These are phyloP conservation scores for Botrytis medusae DNA, from an alignment of 2,329 filamentous ascomycete genomes.

Conservation along the genomic window DNA sequence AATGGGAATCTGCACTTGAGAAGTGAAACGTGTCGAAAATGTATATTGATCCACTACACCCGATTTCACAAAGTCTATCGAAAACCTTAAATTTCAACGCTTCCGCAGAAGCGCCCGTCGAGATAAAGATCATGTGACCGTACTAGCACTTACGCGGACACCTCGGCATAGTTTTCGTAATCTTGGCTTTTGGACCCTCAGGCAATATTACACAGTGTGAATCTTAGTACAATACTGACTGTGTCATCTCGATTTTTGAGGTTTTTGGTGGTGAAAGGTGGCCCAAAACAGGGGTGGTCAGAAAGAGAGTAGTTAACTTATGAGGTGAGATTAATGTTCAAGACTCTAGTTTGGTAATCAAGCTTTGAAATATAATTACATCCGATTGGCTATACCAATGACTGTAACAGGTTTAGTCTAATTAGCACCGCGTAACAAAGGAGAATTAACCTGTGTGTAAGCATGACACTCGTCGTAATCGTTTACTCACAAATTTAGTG, in stretches of 20 bases:
- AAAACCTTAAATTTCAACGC: not conserved
- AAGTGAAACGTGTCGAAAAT: not conserved
- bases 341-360: not conserved
- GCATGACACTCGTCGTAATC: not conserved
- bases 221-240: not conserved
- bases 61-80: not conserved
- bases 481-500: not conserved
- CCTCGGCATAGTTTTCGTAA: not conserved
- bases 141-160: not conserved
- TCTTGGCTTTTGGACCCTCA: not conserved
- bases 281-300: not conserved
- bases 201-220: not conserved
- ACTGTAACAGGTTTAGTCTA: not conserved
- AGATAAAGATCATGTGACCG: not conserved
- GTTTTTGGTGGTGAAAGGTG: not conserved
- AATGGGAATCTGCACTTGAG: not conserved
- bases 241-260: not conserved
- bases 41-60: not conserved
- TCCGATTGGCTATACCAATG: not conserved
- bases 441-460: not conserved
- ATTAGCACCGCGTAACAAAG: not conserved
- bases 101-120: not conserved
- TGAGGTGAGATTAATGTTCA: not conserved
- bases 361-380: not conserved
- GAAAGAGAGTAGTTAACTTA: not conserved